Evolutionary conservation across 75 land plant species (phyloP).

Genomic region (Ceratopteris richardii): DNA sequence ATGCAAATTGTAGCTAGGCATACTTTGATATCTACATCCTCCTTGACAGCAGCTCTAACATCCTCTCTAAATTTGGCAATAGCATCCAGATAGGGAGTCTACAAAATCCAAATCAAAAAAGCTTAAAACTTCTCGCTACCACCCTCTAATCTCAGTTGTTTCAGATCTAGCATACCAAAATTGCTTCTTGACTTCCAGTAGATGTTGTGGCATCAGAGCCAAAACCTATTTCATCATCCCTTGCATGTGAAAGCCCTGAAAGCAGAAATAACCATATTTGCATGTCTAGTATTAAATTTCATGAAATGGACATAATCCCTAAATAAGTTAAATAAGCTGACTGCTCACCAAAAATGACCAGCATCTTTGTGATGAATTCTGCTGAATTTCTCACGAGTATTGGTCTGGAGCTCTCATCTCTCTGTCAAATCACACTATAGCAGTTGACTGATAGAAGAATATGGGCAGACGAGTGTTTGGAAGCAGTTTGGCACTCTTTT

Average conservation of each 20-base stretch:
- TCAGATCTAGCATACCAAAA: not conserved
- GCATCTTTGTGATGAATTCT: constrained; percentile 27
- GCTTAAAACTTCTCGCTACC: no score
- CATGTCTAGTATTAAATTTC: no score
- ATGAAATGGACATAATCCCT: no score
- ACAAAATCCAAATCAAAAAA: not conserved
- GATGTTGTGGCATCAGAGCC: constrained; percentile 13
- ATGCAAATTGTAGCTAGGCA: no score
- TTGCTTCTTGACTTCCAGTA: constrained; percentile 5
- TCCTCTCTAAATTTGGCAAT: constrained; percentile 23
- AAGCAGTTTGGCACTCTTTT: no score
- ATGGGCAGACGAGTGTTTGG: no score
- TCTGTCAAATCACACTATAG: constrained; percentile 18
- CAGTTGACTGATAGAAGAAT: no score
- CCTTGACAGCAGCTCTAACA: constrained; percentile 23
- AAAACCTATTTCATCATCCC: constrained; percentile 28
- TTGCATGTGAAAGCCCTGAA: constrained; percentile 33
- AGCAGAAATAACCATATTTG: not conserved
- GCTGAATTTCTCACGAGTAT: constrained; percentile 22
- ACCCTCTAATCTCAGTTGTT: not conserved
- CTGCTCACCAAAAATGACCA: constrained; percentile 25
- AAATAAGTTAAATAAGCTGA: no score
- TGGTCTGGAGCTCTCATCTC: constrained; percentile 8
- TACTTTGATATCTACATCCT: constrained; percentile 7
- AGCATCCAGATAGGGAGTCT: constrained; percentile 29